Evolutionary conservation across 768 basidiomycete species (phyloP).

Genomic region (Boletales sp.): DNA sequence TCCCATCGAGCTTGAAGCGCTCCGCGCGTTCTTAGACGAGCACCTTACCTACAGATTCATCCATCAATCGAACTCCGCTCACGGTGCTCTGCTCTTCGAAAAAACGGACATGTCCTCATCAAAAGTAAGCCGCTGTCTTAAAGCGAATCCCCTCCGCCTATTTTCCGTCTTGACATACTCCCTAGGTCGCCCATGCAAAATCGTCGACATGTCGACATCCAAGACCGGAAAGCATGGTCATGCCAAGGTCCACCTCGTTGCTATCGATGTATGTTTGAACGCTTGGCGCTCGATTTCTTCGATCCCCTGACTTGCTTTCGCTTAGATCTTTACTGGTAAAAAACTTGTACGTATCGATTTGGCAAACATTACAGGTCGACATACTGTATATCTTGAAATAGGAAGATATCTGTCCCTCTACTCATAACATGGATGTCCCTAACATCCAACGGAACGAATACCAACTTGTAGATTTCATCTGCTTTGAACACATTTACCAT

Average conservation of each 20-base stretch:
- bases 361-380: background rate
- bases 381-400: constrained; percentile 30
- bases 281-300: background rate
- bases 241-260: constrained; percentile 98
- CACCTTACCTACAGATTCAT: no score
- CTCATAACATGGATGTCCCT: constrained; percentile 99
- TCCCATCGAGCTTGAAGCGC: no score
- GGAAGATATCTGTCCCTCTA: constrained; percentile 95
- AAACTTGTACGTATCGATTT: constrained; percentile 64
- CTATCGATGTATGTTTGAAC: constrained; percentile 76
- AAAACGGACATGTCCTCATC: constrained; percentile 93
- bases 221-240: constrained; percentile 99
- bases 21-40: no score
- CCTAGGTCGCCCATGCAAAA: constrained; percentile 91
- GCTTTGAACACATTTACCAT: background rate
- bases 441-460: constrained; percentile 90
- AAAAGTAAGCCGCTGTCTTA: constrained; percentile 53
- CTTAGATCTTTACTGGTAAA: constrained; percentile 96
- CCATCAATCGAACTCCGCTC: no score
- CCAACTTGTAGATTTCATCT: constrained; percentile 60
- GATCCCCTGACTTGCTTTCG: background rate
- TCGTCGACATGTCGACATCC: constrained; percentile 98
- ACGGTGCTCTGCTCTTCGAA: constrained; percentile 96
- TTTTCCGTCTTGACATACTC: constrained; percentile 1
- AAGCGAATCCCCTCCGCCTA: background rate